A percentile compares a stretch with the other conserved stretches of the same genome.
Evolutionary conservation across 495 filamentous ascomycete species (phyloP).

Genomic region (Jackrogersella minutella): DNA sequence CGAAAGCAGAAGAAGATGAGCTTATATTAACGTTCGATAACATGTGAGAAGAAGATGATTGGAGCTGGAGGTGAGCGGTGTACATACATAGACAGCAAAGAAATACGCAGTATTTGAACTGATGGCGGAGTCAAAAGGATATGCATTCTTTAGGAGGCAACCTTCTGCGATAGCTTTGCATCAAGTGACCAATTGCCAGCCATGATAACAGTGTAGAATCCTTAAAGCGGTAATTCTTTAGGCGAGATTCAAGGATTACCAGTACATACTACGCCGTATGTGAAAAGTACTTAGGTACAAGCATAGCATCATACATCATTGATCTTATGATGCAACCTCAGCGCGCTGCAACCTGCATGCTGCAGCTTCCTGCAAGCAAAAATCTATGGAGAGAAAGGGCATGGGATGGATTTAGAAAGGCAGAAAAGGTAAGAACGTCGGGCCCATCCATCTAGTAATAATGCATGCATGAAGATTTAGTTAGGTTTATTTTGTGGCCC

Average conservation of each 20-base stretch:
- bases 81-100: too few species aligned
- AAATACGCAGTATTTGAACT: neutral
- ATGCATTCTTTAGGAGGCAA: neutral
- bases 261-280: too few species aligned
- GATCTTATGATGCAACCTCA: constrained; percentile 11
- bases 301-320: neutral
- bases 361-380: constrained; percentile 31
- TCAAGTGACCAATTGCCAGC: constrained; percentile 26
- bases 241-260: constrained; percentile 27
- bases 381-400: neutral
- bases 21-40: constrained; percentile 18
- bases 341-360: constrained; percentile 29
- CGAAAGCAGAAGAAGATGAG: constrained; percentile 6
- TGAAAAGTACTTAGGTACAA: neutral
- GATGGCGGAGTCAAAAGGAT: neutral
- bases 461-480: neutral
- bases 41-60: constrained; percentile 16
- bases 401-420: neutral
- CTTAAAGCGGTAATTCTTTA: constrained; percentile 33
- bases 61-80: constrained; percentile 29
- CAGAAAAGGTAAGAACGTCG: neutral
- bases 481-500: constrained; percentile 5
- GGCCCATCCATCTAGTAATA: too few species aligned
- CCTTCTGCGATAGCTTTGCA: constrained; percentile 11
- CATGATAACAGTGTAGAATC: constrained; percentile 19